Evolutionary conservation across 2,329 filamentous ascomycete genomes (phyloP).

Genomic region (Metarhizium sp.): DNA sequence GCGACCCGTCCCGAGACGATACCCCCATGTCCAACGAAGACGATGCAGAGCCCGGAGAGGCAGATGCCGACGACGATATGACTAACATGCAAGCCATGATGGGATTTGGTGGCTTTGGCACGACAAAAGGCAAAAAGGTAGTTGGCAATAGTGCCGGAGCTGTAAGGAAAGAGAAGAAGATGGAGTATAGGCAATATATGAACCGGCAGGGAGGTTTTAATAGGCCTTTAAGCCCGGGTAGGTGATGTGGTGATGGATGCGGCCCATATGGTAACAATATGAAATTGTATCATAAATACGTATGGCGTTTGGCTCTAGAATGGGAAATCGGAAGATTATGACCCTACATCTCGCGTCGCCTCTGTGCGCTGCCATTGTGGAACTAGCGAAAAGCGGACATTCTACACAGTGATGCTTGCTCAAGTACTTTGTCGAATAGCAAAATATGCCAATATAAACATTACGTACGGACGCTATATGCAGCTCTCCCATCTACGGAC

Average conservation of each 20-base stretch:
- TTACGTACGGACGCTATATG: conserved; percentile 24
- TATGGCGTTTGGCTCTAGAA: background rate
- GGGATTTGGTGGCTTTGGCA: conserved; percentile 80
- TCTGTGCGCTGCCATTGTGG: background rate
- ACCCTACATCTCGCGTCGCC: background rate
- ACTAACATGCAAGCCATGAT: conserved; percentile 75
- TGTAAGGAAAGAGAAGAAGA: conserved; percentile 87
- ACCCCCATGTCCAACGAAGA: conserved; percentile 17
- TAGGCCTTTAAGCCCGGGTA: conserved; percentile 56
- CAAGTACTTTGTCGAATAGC: background rate
- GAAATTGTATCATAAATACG: background rate
- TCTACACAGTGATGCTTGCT: background rate
- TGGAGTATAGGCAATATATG: conserved; percentile 95
- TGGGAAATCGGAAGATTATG: background rate
- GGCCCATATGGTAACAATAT: background rate
- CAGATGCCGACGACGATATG: conserved; percentile 55
- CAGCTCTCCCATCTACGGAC: conserved; percentile 4
- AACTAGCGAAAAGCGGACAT: background rate
- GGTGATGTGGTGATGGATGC: conserved; percentile 15
- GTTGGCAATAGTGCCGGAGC: conserved; percentile 76
- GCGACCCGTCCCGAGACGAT: conserved; percentile 2
- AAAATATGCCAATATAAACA: conserved; percentile 20
- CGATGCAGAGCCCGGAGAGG: conserved; percentile 20
- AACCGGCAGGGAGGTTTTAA: conserved; percentile 78
- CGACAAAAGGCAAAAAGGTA: conserved; percentile 83